phyloP scores from a whole-genome alignment of 163 green algal genomes.

The Volvox carteri region DNA sequence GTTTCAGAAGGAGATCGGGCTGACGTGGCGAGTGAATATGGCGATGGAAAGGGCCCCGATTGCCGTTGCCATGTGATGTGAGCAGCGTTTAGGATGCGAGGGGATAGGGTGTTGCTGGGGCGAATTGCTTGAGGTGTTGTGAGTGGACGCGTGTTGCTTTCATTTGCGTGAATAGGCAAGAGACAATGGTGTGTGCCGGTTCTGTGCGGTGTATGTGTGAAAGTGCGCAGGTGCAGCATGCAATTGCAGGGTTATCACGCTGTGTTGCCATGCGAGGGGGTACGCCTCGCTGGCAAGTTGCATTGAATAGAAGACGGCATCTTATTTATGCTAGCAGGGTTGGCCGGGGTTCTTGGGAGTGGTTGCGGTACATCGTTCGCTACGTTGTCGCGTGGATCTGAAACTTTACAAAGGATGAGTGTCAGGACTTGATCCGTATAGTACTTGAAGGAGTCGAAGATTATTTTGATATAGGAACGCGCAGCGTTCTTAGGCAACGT shows the following conservation, averaged over 20 bases:
- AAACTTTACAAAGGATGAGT: no score
- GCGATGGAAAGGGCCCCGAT: neutral
- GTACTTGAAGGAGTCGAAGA: no score
- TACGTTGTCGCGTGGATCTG: no score
- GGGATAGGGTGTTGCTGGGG: no score
- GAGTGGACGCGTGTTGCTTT: neutral
- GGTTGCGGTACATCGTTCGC: neutral
- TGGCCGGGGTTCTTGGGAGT: neutral
- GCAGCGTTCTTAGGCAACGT: no score
- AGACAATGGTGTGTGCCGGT: neutral
- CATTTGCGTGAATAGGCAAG: neutral
- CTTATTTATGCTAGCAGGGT: neutral
- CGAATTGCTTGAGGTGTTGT: neutral
- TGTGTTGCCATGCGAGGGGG: neutral
- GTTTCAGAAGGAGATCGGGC: neutral
- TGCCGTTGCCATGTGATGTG: constrained; percentile 18
- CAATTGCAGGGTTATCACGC: neutral
- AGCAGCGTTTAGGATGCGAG: neutral
- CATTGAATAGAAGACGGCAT: no score
- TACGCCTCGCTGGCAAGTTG: no score
- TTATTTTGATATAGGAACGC: no score
- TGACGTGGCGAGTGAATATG: neutral
- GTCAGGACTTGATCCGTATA: no score
- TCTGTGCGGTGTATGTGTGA: neutral
- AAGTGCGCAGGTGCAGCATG: neutral